Evolutionary conservation across 495 filamentous ascomycete species (phyloP).

Genomic region (Xylaria acuta): DNA sequence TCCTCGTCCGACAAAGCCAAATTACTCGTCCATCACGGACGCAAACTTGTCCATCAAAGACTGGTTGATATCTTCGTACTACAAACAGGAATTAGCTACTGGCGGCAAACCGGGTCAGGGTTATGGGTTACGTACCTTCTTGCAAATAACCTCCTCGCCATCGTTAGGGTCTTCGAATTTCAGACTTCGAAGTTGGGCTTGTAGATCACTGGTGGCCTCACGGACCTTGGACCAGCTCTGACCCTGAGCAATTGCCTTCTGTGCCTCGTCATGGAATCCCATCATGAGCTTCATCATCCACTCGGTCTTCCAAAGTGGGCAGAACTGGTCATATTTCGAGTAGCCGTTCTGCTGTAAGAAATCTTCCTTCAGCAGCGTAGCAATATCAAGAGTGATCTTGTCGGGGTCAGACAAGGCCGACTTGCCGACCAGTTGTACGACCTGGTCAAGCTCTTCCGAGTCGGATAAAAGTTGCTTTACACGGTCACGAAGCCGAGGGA

Average conservation of each 20-base stretch:
- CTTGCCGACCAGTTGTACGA: conserved; percentile 98
- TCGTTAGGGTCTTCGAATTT: conserved; percentile 94
- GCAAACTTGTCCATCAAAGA: conserved; percentile 96
- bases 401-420: conserved; percentile 93
- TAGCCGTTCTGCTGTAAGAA: conserved; percentile 99
- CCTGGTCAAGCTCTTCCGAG: conserved; percentile 96
- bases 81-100: conserved; percentile 12
- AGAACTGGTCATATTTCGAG: conserved; percentile 98
- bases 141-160: conserved; percentile 72
- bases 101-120: conserved; percentile 24
- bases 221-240: conserved; percentile 90
- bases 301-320: conserved; percentile 98
- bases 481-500: conserved; percentile 88
- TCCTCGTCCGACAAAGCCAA: neutral
- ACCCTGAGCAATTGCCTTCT: conserved; percentile 91
- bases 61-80: conserved; percentile 92
- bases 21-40: conserved; percentile 88
- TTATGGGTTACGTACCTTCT: conserved; percentile 64
- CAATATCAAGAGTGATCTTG: conserved; percentile 97
- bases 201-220: conserved; percentile 86
- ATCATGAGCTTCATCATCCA: conserved; percentile 99
- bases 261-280: conserved; percentile 95
- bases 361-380: conserved; percentile 93
- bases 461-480: conserved; percentile 92
- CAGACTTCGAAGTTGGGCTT: conserved; percentile 81